Conservation (phyloP, 2,329 filamentous ascomycete species). For the Trichoderma atroviride region DNA sequence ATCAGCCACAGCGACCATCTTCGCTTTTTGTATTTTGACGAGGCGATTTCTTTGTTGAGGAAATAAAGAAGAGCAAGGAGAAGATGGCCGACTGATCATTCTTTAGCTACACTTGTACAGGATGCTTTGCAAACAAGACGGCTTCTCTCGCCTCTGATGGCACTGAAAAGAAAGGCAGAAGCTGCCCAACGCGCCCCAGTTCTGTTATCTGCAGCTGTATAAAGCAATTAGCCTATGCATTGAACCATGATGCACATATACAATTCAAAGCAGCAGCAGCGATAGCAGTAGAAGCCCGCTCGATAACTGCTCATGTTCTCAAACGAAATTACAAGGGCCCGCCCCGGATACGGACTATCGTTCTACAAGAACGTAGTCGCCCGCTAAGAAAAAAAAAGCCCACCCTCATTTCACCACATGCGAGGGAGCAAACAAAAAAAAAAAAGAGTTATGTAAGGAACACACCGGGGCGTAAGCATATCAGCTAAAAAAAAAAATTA, state of each 20-base stretch:
- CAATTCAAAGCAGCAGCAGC: no score
- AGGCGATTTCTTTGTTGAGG: neutral
- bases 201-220: no score
- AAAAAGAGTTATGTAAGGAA: neutral
- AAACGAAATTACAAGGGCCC: neutral
- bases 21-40: neutral
- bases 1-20: neutral
- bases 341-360: neutral
- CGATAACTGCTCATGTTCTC: neutral
- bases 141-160: neutral
- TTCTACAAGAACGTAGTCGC: neutral
- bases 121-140: neutral
- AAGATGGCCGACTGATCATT: neutral
- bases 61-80: neutral
- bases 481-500: neutral
- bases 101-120: neutral
- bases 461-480: neutral
- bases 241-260: no score
- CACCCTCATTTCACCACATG: constrained; percentile 15
- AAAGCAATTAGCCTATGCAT: no score
- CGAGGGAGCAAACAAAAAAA: neutral
- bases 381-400: constrained; percentile 2
- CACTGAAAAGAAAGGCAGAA: no score
- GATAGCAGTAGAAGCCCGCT: no score
- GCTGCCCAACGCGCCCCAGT: no score